phyloP scores from a whole-genome alignment of 345 rosid genomes.

The Clausena lansium region DNA sequence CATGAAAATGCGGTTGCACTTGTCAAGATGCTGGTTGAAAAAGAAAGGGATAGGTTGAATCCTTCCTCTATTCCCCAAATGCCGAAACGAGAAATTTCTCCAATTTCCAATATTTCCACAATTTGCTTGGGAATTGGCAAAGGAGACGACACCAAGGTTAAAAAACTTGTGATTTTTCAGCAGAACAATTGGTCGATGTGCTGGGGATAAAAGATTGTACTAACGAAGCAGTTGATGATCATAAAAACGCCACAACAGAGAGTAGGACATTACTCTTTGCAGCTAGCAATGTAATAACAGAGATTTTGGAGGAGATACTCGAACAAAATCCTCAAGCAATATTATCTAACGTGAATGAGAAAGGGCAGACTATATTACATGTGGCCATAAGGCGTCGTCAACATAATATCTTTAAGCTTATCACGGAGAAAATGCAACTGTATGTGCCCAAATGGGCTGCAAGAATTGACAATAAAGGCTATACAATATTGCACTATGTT shows the following conservation, averaged over 20 bases:
- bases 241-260: no score
- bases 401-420: neutral
- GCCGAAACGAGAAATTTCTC: no score
- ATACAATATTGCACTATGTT: neutral
- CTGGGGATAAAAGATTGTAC: neutral
- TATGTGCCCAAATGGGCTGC: neutral
- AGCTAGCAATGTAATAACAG: neutral
- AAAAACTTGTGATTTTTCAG: neutral
- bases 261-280: neutral
- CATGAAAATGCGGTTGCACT: neutral
- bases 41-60: no score
- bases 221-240: no score
- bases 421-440: neutral
- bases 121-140: neutral
- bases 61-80: no score
- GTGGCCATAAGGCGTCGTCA: neutral
- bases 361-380: neutral
- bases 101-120: no score
- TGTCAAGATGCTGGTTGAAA: neutral
- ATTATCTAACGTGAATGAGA: neutral
- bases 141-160: neutral
- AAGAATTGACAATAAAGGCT: neutral
- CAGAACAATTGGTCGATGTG: neutral
- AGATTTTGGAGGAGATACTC: neutral
- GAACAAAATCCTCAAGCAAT: neutral